Percentiles rank a stretch among this genome's conserved stretches.
phyloP scores from a whole-genome alignment of 169 alveolate species.

The Plasmodium blacklocki region DNA sequence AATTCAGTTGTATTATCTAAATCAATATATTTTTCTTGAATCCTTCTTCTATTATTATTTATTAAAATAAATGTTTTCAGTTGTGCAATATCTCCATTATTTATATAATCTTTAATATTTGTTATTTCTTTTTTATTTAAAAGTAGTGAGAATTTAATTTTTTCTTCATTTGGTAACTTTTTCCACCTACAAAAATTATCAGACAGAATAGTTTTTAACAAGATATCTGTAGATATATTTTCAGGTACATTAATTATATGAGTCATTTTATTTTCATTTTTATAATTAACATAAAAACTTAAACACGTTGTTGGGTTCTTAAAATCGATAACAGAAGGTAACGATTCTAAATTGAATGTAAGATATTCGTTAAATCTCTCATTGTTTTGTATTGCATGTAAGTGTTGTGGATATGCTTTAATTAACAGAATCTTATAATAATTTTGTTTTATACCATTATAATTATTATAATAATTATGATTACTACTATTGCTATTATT shows the following conservation, averaged over 20 bases:
- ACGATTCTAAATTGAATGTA: slow-evolving; percentile 19
- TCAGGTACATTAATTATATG: slow-evolving; percentile 59
- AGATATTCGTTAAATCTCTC: slow-evolving; percentile 24
- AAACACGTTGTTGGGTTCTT: slow-evolving; percentile 23
- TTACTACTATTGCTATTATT: too few species aligned
- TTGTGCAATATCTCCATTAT: slow-evolving; percentile 29
- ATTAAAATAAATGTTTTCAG: slow-evolving; percentile 39
- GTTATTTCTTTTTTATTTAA: slow-evolving; percentile 34
- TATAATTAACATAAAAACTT: slow-evolving; percentile 59
- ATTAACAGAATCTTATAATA: slow-evolving; percentile 21
- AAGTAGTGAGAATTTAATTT: slow-evolving; percentile 39
- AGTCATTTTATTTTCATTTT: slow-evolving; percentile 53
- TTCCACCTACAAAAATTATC: slow-evolving; percentile 59
- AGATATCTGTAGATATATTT: slow-evolving; percentile 47
- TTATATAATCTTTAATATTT: slow-evolving; percentile 31
- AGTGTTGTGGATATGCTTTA: slow-evolving; percentile 65
- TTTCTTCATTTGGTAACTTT: slow-evolving; percentile 56
- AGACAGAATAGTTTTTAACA: slow-evolving; percentile 36
- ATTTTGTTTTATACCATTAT: too few species aligned
- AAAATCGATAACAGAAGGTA: slow-evolving; percentile 66
- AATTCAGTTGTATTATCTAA: slow-evolving; percentile 40
- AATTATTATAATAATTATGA: too few species aligned
- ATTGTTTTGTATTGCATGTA: slow-evolving; percentile 31
- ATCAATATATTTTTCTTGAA: slow-evolving; percentile 20
- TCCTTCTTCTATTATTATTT: background rate